Percentiles rank a stretch among this genome's conserved stretches.
These are phyloP conservation scores for Pichia californica DNA, from an alignment of 805 yeast genomes.

Conservation along the genomic window DNA sequence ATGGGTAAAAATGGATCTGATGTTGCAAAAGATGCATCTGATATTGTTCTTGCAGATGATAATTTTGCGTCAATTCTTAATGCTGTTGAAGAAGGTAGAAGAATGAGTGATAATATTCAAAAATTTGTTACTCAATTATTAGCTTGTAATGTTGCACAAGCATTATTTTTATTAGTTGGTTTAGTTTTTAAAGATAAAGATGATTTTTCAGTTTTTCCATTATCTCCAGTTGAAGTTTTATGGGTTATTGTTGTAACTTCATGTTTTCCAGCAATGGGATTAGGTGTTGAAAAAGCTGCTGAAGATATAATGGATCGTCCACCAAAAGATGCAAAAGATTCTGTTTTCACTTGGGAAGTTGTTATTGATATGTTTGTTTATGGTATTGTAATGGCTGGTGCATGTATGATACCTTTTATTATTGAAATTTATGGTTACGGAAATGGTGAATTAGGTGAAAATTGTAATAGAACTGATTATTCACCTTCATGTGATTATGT, in stretches of 20 bases:
- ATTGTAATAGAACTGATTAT: constrained; percentile 47
- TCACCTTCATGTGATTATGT: constrained; percentile 51
- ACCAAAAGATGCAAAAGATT: constrained; percentile 49
- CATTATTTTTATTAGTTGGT: constrained; percentile 61
- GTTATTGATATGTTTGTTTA: constrained; percentile 63
- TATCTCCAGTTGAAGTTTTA: constrained; percentile 72
- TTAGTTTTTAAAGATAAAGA: constrained; percentile 59
- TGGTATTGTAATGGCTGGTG: constrained; percentile 66
- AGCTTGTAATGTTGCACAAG: constrained; percentile 70
- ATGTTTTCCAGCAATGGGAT: constrained; percentile 80
- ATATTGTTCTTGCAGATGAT: constrained; percentile 69
- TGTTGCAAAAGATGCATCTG: constrained; percentile 81
- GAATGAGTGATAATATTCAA: constrained; percentile 74
- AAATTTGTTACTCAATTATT: constrained; percentile 69
- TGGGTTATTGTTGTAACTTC: constrained; percentile 78
- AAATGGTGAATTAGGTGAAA: constrained; percentile 54
- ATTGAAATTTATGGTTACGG: constrained; percentile 64
- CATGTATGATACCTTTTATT: constrained; percentile 63
- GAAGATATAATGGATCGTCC: constrained; percentile 58
- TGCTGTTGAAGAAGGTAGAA: constrained; percentile 75
- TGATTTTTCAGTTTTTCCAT: constrained; percentile 71
- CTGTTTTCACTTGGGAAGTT: constrained; percentile 61
- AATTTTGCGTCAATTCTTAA: constrained; percentile 73
- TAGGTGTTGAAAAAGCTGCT: constrained; percentile 61
- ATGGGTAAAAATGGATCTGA: constrained; percentile 80